These are phyloP conservation scores for Alternaria burnsii DNA, from an alignment of 2,329 filamentous ascomycete genomes.

Conservation along the genomic window DNA sequence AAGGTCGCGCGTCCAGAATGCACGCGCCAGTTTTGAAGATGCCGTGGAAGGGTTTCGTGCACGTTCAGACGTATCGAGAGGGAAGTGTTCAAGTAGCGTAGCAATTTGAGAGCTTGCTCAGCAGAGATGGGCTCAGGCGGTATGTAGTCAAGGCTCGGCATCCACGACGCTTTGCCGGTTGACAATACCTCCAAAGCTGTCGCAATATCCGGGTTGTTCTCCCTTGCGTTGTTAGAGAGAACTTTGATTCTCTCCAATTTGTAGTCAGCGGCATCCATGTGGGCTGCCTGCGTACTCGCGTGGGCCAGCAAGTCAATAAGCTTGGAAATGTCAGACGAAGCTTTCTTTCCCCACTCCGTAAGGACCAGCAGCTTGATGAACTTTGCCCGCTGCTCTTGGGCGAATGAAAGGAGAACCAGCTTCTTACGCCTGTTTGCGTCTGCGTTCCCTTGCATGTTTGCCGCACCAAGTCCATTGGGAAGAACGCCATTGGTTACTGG, in stretches of 20 bases:
- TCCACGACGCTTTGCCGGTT: slow-evolving; percentile 77
- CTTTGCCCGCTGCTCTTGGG: slow-evolving; percentile 79
- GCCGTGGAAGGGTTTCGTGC: slow-evolving; percentile 80
- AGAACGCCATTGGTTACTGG: slow-evolving; percentile 60
- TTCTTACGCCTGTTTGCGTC: slow-evolving; percentile 68
- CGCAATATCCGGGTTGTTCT: slow-evolving; percentile 89
- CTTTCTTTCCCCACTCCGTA: slow-evolving; percentile 80
- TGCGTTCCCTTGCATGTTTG: slow-evolving; percentile 42
- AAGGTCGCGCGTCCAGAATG: slow-evolving; percentile 91
- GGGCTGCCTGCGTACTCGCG: slow-evolving; percentile 56
- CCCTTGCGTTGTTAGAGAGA: slow-evolving; percentile 74
- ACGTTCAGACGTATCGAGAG: slow-evolving; percentile 85
- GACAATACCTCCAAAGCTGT: slow-evolving; percentile 87
- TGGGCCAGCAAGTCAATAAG: slow-evolving; percentile 87
- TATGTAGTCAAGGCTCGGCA: slow-evolving; percentile 85
- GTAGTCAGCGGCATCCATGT: slow-evolving; percentile 60
- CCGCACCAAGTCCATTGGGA: slow-evolving; percentile 49
- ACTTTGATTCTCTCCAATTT: slow-evolving; percentile 74
- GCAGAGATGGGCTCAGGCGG: slow-evolving; percentile 74
- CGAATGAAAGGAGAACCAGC: slow-evolving; percentile 75
- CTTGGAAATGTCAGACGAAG: slow-evolving; percentile 76
- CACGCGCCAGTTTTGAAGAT: slow-evolving; percentile 80
- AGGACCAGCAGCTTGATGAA: slow-evolving; percentile 95
- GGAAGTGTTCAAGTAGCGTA: slow-evolving; percentile 83
- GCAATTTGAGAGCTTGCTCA: slow-evolving; percentile 74